Evolutionary conservation across 495 filamentous ascomycete genomes (phyloP).

Genomic region (Aspergillus ellipticus): DNA sequence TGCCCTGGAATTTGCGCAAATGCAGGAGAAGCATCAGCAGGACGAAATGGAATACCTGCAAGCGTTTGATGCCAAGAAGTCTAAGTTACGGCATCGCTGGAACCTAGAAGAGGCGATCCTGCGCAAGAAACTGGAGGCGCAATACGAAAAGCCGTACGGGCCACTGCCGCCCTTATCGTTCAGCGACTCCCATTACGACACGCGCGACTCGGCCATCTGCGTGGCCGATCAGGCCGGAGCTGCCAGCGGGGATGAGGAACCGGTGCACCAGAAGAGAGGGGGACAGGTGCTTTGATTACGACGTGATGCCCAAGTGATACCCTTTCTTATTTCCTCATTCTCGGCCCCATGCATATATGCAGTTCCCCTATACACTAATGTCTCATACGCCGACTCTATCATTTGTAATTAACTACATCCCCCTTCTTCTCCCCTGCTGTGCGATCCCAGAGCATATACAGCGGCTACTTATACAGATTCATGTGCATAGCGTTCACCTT

Average conservation of each 20-base stretch:
- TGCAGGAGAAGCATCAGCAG: conserved; percentile 49
- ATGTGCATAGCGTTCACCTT: conserved; percentile 1
- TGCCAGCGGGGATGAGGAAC: conserved; percentile 14
- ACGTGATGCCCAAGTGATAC: conserved; percentile 27
- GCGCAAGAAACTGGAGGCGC: conserved; percentile 54
- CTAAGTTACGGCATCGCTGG: conserved; percentile 55
- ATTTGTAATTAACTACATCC: conserved; percentile 29
- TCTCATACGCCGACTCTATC: conserved; percentile 9
- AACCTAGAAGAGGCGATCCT: conserved; percentile 59
- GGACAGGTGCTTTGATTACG: conserved; percentile 20
- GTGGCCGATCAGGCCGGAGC: conserved; percentile 15
- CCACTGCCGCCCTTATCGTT: conserved; percentile 43
- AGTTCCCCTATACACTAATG: conserved; percentile 10
- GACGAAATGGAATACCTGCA: conserved; percentile 51
- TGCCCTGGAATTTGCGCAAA: conserved; percentile 45
- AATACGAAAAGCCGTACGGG: conserved; percentile 46
- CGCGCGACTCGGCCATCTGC: conserved; percentile 24
- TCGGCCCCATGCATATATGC: conserved; percentile 13
- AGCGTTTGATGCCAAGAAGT: conserved; percentile 49
- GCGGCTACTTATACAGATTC: conserved; percentile 6
- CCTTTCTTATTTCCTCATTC: conserved; percentile 17
- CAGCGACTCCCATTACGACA: conserved; percentile 20
- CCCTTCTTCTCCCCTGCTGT: conserved; percentile 5
- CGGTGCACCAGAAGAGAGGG: conserved; percentile 14
- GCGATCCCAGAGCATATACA: conserved; percentile 23